A percentile compares a stretch with the other conserved stretches of the same genome.
phyloP scores from a whole-genome alignment of 2,329 filamentous ascomycete species.

The Magnaporthiopsis rhizophila region DNA sequence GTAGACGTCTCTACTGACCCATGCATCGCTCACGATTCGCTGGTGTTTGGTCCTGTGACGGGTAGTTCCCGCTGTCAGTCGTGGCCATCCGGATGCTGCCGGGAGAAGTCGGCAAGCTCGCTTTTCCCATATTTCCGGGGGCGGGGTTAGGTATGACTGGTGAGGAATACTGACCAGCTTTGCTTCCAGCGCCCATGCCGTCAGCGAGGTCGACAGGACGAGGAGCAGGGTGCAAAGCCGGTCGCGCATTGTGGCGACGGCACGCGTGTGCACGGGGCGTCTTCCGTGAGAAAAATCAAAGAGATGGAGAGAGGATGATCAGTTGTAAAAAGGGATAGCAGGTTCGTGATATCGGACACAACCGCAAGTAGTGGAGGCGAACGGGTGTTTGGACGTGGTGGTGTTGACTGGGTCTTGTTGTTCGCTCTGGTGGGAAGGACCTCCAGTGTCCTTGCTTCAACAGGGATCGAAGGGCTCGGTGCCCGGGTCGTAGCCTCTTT shows the following conservation, averaged over 20 bases:
- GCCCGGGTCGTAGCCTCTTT: not conserved
- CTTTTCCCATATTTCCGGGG: not conserved
- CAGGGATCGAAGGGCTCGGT: not conserved
- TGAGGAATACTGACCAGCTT: conserved; percentile 37
- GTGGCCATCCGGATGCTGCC: not conserved
- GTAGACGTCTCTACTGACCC: conserved; percentile 29
- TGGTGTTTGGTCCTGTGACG: conserved; percentile 60
- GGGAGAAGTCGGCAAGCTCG: not conserved
- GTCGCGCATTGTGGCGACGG: conserved; percentile 40
- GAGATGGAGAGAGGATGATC: not conserved
- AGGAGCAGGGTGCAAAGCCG: conserved; percentile 40
- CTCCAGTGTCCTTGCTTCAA: not conserved
- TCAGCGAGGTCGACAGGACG: conserved; percentile 46
- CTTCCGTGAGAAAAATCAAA: not conserved
- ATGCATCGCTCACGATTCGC: conserved; percentile 75
- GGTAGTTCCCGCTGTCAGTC: not conserved
- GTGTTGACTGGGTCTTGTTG: too few relatives aligned
- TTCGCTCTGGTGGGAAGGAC: too few relatives aligned
- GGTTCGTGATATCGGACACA: not conserved
- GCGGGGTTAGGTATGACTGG: not conserved
- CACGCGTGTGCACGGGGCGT: not conserved
- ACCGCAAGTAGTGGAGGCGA: not conserved
- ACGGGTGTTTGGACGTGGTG: not conserved
- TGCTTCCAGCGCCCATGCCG: conserved; percentile 49
- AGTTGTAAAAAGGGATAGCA: not conserved